phyloP scores from a whole-genome alignment of 1,284 basidiomycete species.

The Leucoagaricus sp. region DNA sequence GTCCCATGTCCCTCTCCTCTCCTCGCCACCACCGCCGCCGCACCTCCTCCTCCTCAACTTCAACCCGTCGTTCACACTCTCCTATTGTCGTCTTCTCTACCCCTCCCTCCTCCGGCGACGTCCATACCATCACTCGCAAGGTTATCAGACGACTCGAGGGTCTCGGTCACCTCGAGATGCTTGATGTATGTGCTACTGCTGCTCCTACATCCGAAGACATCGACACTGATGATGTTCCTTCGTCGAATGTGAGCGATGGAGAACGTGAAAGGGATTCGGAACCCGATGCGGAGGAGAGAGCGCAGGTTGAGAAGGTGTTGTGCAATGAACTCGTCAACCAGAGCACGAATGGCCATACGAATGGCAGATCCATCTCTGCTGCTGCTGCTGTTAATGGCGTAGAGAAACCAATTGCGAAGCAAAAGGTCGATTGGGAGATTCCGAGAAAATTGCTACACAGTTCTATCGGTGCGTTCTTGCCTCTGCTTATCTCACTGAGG shows the following conservation, averaged over 20 bases:
- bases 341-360: too few species aligned
- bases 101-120: constrained; percentile 27
- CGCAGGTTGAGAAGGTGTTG: constrained; percentile 14
- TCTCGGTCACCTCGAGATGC: constrained; percentile 35
- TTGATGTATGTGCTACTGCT: constrained; percentile 21
- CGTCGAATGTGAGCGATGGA: constrained; percentile 15
- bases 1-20: too few species aligned
- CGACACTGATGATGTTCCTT: constrained; percentile 6
- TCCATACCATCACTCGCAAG: constrained; percentile 46
- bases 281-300: constrained; percentile 14
- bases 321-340: too few species aligned
- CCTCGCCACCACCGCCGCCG: too few species aligned
- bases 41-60: too few species aligned
- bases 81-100: too few species aligned
- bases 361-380: too few species aligned
- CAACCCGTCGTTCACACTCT: too few species aligned
- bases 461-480: constrained; percentile 76
- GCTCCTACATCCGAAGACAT: constrained; percentile 11
- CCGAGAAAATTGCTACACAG: constrained; percentile 88
- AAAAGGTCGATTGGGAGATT: constrained; percentile 76
- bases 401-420: constrained; percentile 22
- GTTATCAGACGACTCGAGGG: constrained; percentile 45
- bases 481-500: background rate
- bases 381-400: constrained; percentile 16
- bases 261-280: constrained; percentile 17